phyloP scores from a whole-genome alignment of 371 early-diverging fungal species.

The Mucor indicus region DNA sequence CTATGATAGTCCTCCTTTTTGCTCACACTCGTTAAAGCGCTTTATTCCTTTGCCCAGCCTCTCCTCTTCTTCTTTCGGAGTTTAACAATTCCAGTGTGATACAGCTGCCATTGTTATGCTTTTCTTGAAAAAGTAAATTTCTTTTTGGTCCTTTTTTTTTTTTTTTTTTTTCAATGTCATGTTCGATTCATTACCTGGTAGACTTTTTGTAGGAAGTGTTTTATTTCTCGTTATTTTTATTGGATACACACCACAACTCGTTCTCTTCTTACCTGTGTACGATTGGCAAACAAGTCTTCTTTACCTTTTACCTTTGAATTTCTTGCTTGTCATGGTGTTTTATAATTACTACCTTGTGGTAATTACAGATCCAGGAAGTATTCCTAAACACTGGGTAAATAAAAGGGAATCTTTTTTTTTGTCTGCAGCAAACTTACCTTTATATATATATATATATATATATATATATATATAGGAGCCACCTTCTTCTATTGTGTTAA shows the following conservation, averaged over 20 bases:
- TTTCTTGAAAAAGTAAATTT: no score
- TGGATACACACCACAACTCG: conserved; percentile 41
- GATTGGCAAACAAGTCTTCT: no score
- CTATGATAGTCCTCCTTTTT: no score
- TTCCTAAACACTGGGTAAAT: conserved; percentile 69
- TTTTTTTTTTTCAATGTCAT: conserved; percentile 7
- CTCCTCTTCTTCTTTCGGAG: no score
- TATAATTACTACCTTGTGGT: conserved; percentile 83
- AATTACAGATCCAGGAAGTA: conserved; percentile 76
- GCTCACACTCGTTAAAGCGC: no score
- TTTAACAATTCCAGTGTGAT: no score
- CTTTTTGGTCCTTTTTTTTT: not conserved
- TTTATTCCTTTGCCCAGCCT: no score
- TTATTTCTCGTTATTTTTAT: conserved; percentile 31
- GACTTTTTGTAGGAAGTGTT: not conserved
- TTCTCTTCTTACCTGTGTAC: conserved; percentile 32
- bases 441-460: no score
- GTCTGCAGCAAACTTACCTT: not conserved
- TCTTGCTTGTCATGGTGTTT: conserved; percentile 63
- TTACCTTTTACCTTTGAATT: conserved; percentile 67
- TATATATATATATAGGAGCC: conserved; percentile 26
- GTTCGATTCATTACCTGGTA: conserved; percentile 42
- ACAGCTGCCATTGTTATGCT: no score
- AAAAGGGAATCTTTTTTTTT: not conserved
- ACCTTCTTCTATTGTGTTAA: conserved; percentile 29